phyloP scores from a whole-genome alignment of 768 basidiomycete genomes.

The Kwoniella botswanensis region DNA sequence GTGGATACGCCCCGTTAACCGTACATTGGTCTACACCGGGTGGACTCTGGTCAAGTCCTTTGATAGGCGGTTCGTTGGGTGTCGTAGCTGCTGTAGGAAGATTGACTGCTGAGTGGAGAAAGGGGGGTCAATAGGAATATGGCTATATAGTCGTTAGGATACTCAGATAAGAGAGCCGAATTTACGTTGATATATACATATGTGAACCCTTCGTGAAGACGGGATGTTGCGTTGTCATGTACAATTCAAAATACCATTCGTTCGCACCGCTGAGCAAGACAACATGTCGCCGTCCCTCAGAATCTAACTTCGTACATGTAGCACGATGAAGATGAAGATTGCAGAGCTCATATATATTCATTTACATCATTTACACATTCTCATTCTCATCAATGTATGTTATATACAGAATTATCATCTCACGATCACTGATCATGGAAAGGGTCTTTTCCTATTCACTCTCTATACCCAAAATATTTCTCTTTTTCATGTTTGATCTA shows the following conservation, averaged over 20 bases:
- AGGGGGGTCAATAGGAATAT: conserved; percentile 10
- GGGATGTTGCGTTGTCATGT: too few relatives aligned
- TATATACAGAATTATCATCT: background rate
- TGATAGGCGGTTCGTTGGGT: conserved; percentile 41
- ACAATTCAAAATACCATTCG: too few relatives aligned
- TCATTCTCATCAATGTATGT: background rate
- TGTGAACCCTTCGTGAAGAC: too few relatives aligned
- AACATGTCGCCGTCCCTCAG: too few relatives aligned
- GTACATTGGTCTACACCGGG: conserved; percentile 54
- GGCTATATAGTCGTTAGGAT: background rate
- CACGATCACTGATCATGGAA: background rate
- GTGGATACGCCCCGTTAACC: conserved; percentile 55
- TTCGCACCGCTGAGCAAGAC: too few relatives aligned
- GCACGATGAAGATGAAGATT: background rate
- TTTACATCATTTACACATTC: background rate
- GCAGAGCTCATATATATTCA: background rate
- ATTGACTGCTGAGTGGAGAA: conserved; percentile 37
- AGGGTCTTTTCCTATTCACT: background rate
- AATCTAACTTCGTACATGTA: background rate
- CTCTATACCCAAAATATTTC: background rate
- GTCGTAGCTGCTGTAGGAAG: conserved; percentile 41
- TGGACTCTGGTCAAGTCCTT: conserved; percentile 49
- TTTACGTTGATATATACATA: too few relatives aligned
- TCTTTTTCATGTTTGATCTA: background rate
- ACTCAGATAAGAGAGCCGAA: too few relatives aligned